phyloP scores from a whole-genome alignment of 192 early-diverging fungal species.

The Rhizophlyctis rosea region DNA sequence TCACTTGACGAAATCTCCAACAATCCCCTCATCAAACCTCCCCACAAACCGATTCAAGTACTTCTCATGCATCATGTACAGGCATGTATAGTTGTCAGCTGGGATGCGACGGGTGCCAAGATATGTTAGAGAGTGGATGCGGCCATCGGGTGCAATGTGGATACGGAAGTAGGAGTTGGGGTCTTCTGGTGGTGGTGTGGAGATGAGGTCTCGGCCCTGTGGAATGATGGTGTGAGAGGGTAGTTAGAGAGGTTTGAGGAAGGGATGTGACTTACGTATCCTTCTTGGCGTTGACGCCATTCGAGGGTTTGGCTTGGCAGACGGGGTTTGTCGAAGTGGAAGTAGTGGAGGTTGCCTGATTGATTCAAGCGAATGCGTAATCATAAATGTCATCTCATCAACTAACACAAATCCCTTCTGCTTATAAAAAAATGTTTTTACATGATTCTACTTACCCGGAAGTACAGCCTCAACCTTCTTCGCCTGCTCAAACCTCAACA shows the following conservation, averaged over 20 bases:
- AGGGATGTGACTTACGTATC: conserved; percentile 30
- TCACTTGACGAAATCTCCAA: conserved; percentile 50
- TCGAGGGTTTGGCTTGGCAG: conserved; percentile 37
- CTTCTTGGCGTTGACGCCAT: conserved; percentile 22
- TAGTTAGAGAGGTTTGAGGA: background rate
- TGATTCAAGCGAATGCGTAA: no score
- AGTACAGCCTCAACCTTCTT: conserved; percentile 38
- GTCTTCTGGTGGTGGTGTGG: background rate
- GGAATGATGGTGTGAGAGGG: background rate
- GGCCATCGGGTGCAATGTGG: conserved; percentile 41
- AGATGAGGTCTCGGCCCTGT: conserved; percentile 43
- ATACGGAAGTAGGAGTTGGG: conserved; percentile 45
- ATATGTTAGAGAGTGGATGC: conserved; percentile 49
- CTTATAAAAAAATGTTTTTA: no score
- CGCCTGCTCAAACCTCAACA: conserved; percentile 30
- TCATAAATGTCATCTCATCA: no score
- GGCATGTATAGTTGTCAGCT: conserved; percentile 37
- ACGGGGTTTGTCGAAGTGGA: conserved; percentile 47
- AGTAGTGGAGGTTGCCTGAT: conserved; percentile 33
- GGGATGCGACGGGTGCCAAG: conserved; percentile 37
- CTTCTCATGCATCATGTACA: conserved; percentile 52
- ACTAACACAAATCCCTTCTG: no score
- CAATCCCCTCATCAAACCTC: conserved; percentile 55
- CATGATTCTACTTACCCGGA: conserved; percentile 37
- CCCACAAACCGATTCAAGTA: conserved; percentile 49